Percentiles rank a stretch among this genome's conserved stretches.
These are phyloP conservation scores for Erodium trifolium DNA, from an alignment of 441 rosid species.

Conservation along the genomic window DNA sequence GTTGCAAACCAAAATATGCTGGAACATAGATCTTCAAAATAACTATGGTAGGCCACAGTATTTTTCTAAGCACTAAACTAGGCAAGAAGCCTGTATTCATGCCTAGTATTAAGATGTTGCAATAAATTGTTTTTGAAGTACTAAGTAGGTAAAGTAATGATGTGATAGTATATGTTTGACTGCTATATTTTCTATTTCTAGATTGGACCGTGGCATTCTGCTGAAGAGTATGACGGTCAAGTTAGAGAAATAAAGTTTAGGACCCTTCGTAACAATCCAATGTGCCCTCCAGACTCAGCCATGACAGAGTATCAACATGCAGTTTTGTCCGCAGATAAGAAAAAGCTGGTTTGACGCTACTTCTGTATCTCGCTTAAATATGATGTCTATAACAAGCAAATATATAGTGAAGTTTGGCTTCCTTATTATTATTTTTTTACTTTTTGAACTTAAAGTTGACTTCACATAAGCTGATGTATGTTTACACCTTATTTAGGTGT, in stretches of 20 bases:
- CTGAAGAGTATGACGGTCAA: slow-evolving; percentile 91
- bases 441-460: not conserved
- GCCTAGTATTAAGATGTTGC: not conserved
- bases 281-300: slow-evolving; percentile 98
- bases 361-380: slow-evolving; percentile 1
- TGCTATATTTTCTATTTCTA: slow-evolving; percentile 29
- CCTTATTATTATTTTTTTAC: not conserved
- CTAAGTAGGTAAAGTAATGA: not conserved
- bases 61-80: not conserved
- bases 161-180: slow-evolving; percentile 16
- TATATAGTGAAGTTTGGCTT: not conserved
- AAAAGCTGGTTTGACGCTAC: slow-evolving; percentile 41
- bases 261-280: slow-evolving; percentile 82
- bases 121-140: not conserved
- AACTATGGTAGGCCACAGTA: not conserved
- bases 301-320: slow-evolving; percentile 93
- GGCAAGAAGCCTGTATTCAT: not conserved
- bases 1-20: not conserved
- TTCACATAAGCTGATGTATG: not conserved
- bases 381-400: not conserved
- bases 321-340: slow-evolving; percentile 70
- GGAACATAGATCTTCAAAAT: not conserved
- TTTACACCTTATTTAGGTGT: slow-evolving; percentile 41
- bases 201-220: slow-evolving; percentile 92
- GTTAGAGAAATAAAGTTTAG: slow-evolving; percentile 91